Conservation (phyloP, 225 moss, liverwort and hornwort genomes). For the Pleurozium schreberi region DNA sequence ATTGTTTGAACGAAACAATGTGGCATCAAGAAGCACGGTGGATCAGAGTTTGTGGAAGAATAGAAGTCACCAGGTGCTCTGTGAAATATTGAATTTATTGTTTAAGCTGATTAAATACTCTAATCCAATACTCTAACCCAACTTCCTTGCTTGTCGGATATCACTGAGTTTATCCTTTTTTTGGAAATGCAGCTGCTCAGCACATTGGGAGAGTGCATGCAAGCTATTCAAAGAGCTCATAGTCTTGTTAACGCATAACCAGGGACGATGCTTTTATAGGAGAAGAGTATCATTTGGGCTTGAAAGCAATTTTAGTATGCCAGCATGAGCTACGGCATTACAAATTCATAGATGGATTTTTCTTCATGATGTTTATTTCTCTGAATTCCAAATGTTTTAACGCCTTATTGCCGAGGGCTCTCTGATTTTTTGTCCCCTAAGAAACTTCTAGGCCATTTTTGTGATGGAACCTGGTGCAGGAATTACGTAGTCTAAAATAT, state of each 20-base stretch:
- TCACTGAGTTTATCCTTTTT: neutral
- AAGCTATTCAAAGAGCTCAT: constrained; percentile 27
- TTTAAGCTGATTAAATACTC: neutral
- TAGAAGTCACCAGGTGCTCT: neutral
- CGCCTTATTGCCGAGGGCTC: neutral
- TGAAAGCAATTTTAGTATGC: neutral
- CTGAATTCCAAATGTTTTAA: neutral
- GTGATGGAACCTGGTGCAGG: neutral
- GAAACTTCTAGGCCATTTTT: neutral
- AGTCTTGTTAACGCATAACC: neutral
- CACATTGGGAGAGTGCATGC: constrained; percentile 29
- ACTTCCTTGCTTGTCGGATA: neutral
- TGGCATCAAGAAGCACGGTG: neutral
- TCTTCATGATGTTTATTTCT: neutral
- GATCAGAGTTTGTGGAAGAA: neutral
- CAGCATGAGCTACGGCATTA: neutral
- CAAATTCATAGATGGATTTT: neutral
- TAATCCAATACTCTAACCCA: too few relatives aligned
- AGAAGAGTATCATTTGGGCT: neutral
- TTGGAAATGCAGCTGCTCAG: constrained; percentile 24
- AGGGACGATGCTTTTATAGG: neutral
- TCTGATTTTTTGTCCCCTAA: neutral
- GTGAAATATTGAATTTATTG: neutral
- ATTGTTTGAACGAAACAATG: neutral
- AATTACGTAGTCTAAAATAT: neutral